Evolutionary conservation across 805 yeast species (phyloP).

Genomic region (Candida sonorensis): DNA sequence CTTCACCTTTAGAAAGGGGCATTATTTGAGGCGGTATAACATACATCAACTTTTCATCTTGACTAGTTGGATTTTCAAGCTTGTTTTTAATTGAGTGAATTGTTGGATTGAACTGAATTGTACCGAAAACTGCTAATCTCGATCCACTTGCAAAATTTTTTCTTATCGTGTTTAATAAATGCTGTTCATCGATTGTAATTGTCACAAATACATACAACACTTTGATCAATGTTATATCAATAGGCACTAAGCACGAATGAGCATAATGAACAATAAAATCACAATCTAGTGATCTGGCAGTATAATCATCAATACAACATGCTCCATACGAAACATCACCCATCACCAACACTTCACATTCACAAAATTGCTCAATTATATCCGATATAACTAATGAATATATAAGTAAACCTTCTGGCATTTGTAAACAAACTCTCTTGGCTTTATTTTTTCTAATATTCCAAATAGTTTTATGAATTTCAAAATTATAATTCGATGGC

Average conservation of each 20-base stretch:
- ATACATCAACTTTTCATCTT: conserved; percentile 39
- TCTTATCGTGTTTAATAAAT: conserved; percentile 68
- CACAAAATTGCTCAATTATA: conserved; percentile 85
- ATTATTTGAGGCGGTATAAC: conserved; percentile 82
- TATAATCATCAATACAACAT: conserved; percentile 94
- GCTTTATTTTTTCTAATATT: conserved; percentile 72
- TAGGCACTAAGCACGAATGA: conserved; percentile 93
- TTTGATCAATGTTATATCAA: conserved; percentile 84
- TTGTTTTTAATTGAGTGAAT: conserved; percentile 70
- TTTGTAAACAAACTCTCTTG: conserved; percentile 83
- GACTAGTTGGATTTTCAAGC: conserved; percentile 33
- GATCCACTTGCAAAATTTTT: conserved; percentile 61
- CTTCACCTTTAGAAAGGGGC: conserved; percentile 94
- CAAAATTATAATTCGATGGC: conserved; percentile 92
- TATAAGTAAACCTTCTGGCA: conserved; percentile 94
- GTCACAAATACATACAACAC: conserved; percentile 95
- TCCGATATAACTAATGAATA: conserved; percentile 88
- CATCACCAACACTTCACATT: conserved; percentile 86
- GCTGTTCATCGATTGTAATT: conserved; percentile 78
- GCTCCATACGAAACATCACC: conserved; percentile 99
- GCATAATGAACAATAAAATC: conserved; percentile 96
- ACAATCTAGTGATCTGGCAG: conserved; percentile 89
- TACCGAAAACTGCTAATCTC: conserved; percentile 81
- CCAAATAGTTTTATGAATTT: conserved; percentile 94
- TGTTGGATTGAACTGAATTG: conserved; percentile 95